Evolutionary conservation across 306 rosid genomes (phyloP), one percentile per base, ranked within the genome.

Genomic region (Cicer pinnatifidum): DNA sequence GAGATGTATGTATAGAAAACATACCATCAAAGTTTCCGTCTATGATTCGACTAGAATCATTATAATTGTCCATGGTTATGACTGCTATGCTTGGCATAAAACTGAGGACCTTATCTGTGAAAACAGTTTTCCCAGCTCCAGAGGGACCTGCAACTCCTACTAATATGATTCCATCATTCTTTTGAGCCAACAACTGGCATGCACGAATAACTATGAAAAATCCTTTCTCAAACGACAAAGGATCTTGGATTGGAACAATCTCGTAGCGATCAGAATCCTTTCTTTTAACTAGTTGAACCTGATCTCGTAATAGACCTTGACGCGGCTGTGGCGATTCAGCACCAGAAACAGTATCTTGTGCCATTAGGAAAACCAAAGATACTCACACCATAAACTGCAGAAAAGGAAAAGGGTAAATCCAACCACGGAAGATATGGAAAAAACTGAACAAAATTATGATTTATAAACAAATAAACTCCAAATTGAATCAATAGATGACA

Each of bases 81-180:
- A 95, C 97, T 66, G 96, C 96, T 61, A 95, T 75, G 87, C 99
- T 95, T 44, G 99, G 99, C 91, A 95, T 86, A 70, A 95, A 88
- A 81, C 67, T 90, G 73, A 86, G 88, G 66, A 95, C 86, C 82
- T 95, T 95, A 79, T 95, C 97, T 7, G 99, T 91, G 77, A 95
- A 95, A 68, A 91, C 96, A 76, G 96, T 91, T 84, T 95, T 95
- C 81, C 97, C 97, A 35, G 99, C 99, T 73, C 99, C 97, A 23
- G 99, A 95, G 53, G 99, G 97, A 62, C 97, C 99, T 17, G 99
- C 99, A 71, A 95, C 96, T 85, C 99, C 99, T 15, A 91, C 99
- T 11, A 95, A 78, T 50, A 87, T 75, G 81, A 91, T 68, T 80
- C 99, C 99, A 39, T 87, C 90, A 72, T 95, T 91, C 82, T 91